Evolutionary conservation across 805 yeast genomes (phyloP).

Genomic region (Hanseniaspora jakobsenii): DNA sequence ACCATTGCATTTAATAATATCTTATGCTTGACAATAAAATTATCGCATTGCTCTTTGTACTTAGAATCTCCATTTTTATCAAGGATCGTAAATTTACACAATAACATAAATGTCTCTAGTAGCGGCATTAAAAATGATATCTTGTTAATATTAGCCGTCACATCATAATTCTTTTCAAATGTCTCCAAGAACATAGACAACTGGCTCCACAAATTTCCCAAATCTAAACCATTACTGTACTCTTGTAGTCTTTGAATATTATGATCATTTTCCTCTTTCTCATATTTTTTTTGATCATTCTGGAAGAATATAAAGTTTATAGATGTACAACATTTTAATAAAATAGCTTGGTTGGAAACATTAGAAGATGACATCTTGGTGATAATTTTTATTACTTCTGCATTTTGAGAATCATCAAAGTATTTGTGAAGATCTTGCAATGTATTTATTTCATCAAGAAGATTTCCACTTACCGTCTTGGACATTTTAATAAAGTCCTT

Average conservation of each 20-base stretch:
- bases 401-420: constrained; percentile 33
- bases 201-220: constrained; percentile 78
- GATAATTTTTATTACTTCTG: constrained; percentile 40
- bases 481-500: constrained; percentile 42
- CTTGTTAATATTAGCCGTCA: constrained; percentile 42
- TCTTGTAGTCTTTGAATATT: constrained; percentile 24
- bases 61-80: constrained; percentile 37
- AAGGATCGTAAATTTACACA: constrained; percentile 63
- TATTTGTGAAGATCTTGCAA: no score
- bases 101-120: constrained; percentile 88
- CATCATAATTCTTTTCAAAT: constrained; percentile 32
- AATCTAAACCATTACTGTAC: constrained; percentile 47
- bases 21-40: constrained; percentile 80
- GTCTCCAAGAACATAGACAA: constrained; percentile 58
- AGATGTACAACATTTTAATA: constrained; percentile 77
- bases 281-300: constrained; percentile 19
- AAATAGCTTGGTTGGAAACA: constrained; percentile 79
- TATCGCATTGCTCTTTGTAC: constrained; percentile 62
- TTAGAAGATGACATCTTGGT: constrained; percentile 60
- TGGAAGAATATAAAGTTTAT: constrained; percentile 64
- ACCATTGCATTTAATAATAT: constrained; percentile 85
- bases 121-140: constrained; percentile 75
- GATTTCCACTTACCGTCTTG: no score
- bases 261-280: constrained; percentile 17
- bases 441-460: no score